Evolutionary conservation across 2,329 filamentous ascomycete genomes (phyloP).

Genomic region (Pyrenochaeta sp.): DNA sequence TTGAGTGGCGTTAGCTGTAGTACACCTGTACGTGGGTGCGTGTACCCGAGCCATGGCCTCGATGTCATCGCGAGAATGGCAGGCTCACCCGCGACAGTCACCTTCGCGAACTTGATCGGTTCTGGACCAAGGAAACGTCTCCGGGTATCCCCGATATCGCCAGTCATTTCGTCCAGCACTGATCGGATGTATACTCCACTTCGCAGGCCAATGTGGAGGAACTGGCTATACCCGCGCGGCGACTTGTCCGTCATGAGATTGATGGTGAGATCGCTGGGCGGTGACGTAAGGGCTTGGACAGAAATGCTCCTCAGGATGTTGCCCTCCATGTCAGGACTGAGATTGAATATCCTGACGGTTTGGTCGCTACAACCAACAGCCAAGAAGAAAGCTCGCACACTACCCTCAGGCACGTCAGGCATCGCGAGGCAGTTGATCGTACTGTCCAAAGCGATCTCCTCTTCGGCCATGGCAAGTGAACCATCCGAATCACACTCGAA

Average conservation of each 20-base stretch:
- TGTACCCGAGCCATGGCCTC: slow-evolving; percentile 94
- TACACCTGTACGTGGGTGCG: slow-evolving; percentile 83
- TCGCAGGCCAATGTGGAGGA: slow-evolving; percentile 93
- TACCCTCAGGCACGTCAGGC: slow-evolving; percentile 89
- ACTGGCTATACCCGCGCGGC: slow-evolving; percentile 85
- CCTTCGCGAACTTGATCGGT: slow-evolving; percentile 86
- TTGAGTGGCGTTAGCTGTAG: slow-evolving; percentile 93
- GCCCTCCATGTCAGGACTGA: slow-evolving; percentile 83
- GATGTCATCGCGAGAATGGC: slow-evolving; percentile 91
- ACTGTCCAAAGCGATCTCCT: slow-evolving; percentile 93
- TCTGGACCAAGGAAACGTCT: slow-evolving; percentile 95
- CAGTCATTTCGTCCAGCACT: slow-evolving; percentile 92
- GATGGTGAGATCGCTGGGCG: slow-evolving; percentile 87
- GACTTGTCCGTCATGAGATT: slow-evolving; percentile 96
- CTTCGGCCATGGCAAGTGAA: slow-evolving; percentile 88
- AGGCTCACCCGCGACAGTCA: slow-evolving; percentile 84
- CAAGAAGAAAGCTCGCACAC: slow-evolving; percentile 87
- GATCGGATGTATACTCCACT: slow-evolving; percentile 97
- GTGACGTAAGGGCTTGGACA: slow-evolving; percentile 89
- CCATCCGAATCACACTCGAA: slow-evolving; percentile 97
- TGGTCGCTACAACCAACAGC: slow-evolving; percentile 97
- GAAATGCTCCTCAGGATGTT: slow-evolving; percentile 82
- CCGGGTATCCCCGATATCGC: slow-evolving; percentile 92
- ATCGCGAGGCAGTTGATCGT: slow-evolving; percentile 95
- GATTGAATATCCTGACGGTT: slow-evolving; percentile 89